Evolutionary conservation across 2,329 filamentous ascomycete species (phyloP).

Genomic region (Penicillium griseofulvum): DNA sequence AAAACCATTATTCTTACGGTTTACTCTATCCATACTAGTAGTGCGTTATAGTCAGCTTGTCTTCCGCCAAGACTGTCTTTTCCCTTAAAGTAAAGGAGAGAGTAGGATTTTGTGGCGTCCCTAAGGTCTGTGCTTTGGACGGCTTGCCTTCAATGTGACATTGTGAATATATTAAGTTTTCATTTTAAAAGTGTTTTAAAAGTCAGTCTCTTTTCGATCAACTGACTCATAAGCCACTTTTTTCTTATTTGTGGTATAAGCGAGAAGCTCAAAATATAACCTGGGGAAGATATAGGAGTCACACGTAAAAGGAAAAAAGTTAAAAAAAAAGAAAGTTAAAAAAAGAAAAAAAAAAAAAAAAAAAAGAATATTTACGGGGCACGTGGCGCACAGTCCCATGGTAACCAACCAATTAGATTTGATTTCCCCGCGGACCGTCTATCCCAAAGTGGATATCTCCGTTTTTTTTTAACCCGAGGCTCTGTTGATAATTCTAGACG

Average conservation of each 20-base stretch:
- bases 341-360: background rate
- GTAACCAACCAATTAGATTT: background rate
- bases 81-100: background rate
- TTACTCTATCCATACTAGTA: background rate
- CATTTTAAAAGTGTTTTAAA: too few species aligned
- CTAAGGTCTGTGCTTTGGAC: conserved; percentile 2
- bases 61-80: background rate
- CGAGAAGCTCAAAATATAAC: background rate
- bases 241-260: background rate
- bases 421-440: background rate
- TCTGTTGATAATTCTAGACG: conserved; percentile 4
- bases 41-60: background rate
- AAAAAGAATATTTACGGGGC: background rate
- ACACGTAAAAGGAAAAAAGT: background rate
- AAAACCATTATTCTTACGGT: too few species aligned
- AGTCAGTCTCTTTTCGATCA: background rate
- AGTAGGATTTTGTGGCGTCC: conserved; percentile 7
- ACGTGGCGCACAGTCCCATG: background rate
- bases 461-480: background rate
- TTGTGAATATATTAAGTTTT: background rate
- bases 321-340: background rate
- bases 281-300: background rate
- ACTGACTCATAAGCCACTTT: background rate
- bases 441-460: conserved; percentile 5
- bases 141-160: conserved; percentile 7